A percentile compares a stretch with the other conserved stretches of the same genome.
These are phyloP conservation scores for Gracilaria gracilis DNA, from an alignment of 23 red algal genomes.

Conservation along the genomic window DNA sequence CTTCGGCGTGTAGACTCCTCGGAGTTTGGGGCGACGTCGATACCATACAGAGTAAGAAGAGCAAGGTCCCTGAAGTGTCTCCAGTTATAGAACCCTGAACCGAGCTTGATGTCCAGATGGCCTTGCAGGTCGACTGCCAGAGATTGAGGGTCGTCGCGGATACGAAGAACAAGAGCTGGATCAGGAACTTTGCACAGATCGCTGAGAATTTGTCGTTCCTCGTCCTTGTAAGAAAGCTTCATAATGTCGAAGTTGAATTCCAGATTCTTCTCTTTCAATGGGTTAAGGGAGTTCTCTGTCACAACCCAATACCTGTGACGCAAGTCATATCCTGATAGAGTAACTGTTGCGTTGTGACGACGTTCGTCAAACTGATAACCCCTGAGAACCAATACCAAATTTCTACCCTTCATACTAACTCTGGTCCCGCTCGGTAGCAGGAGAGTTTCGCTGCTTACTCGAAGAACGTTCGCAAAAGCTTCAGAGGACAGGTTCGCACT, in stretches of 20 bases:
- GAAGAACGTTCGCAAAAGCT: conserved; percentile 11
- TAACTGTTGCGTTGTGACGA: conserved; percentile 51
- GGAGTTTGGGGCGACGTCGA: conserved; percentile 8
- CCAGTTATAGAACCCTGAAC: conserved; percentile 70
- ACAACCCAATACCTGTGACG: conserved; percentile 10
- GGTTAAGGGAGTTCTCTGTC: background rate
- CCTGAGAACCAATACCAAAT: conserved; percentile 28
- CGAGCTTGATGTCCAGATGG: conserved; percentile 58
- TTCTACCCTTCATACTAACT: conserved; percentile 52
- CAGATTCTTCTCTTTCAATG: background rate
- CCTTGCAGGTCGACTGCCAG: conserved; percentile 35
- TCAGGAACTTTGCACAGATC: conserved; percentile 61
- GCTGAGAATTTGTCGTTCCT: conserved; percentile 49
- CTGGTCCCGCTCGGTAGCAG: conserved; percentile 14
- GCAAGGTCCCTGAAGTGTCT: conserved; percentile 46
- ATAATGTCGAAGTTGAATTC: conserved; percentile 36
- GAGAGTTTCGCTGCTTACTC: conserved; percentile 19
- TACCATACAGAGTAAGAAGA: conserved; percentile 46
- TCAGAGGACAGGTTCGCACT: conserved; percentile 11
- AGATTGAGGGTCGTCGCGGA: conserved; percentile 8
- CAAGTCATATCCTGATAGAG: conserved; percentile 46
- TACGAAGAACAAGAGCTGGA: conserved; percentile 37
- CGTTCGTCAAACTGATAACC: conserved; percentile 71
- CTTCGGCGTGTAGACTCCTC: conserved; percentile 12
- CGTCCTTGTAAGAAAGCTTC: conserved; percentile 60